Evolutionary conservation across 2,329 filamentous ascomycete genomes (phyloP), one percentile per base, ranked within the genome.

Genomic region (Diaporthe eres): DNA sequence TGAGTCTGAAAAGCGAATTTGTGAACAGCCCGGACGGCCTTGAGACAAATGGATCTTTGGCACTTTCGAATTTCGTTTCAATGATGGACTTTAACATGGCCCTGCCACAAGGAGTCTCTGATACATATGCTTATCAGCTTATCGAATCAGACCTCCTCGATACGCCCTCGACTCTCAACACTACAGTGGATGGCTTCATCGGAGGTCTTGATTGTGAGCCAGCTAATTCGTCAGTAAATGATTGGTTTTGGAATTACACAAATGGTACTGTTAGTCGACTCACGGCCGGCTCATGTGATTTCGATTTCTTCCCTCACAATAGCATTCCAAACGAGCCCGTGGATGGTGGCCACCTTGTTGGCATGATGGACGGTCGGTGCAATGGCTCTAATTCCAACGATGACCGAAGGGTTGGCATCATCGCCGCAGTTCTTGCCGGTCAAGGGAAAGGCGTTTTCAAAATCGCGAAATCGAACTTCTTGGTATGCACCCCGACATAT

Each of bases 111-210:
- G 57, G 57, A 39, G 22, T 25, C 19, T 60, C 57, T 17, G 34
- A 60, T 8, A 60, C 22, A 60, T 42, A 39, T n/a, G 57, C 57
- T n/a, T 60, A 60, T 60, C 57, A 60, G 57, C 57, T 60, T 42
- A 37, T 60, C 9, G 57, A 60, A 60, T 39, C 57, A 42, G 57
- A 60, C 5, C 22, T 60, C 8, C 34, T 60, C 34, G 57, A 60
- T 25, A 60, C 57, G 6, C 34, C 57, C 13, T 60, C 57, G 2
- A 60, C 57, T 25, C 10, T 60, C 19, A 39, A 39, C 3, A 60
- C 34, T 60, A 60, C 22, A n/a, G 34, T 60, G 34, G 57, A 60
- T 60, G 57, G 57, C 19, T 60, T 60, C 57, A 8, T 42, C 2
- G 57, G 57, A 25, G 57, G 13, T 39, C 31, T 60, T 25, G 57